These are phyloP conservation scores for Suhomyces vadensis DNA, from an alignment of 805 yeast species.

Conservation along the genomic window DNA sequence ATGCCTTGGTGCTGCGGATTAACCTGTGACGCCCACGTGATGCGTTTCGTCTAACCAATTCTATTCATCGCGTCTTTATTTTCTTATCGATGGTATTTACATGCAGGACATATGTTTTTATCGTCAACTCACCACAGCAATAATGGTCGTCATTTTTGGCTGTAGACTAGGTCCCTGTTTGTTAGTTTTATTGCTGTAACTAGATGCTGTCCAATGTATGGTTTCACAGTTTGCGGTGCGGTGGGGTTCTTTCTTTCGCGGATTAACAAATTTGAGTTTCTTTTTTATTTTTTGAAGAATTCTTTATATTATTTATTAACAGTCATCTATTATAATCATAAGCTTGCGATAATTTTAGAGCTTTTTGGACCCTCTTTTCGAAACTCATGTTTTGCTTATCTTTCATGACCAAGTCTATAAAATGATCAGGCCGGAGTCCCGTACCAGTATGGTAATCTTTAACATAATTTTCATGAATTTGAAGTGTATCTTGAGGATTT, in stretches of 20 bases:
- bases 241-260: no score
- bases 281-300: neutral
- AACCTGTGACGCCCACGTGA: neutral
- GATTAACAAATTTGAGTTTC: neutral
- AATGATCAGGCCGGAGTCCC: slow-evolving; percentile 30
- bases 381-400: slow-evolving; percentile 10
- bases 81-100: no score
- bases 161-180: neutral
- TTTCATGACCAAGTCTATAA: slow-evolving; percentile 21
- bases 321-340: neutral
- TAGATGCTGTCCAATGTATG: no score
- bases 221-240: no score
- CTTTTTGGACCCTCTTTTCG: neutral
- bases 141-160: neutral
- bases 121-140: neutral
- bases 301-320: neutral
- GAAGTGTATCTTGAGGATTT: neutral
- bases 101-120: no score
- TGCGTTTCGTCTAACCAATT: neutral
- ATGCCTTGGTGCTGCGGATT: no score
- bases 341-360: neutral
- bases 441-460: slow-evolving; percentile 19
- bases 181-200: no score
- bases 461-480: slow-evolving; percentile 8
- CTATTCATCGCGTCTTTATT: neutral